Conservation (phyloP, 2,329 filamentous ascomycete species). For the Claviceps sp. region DNA sequence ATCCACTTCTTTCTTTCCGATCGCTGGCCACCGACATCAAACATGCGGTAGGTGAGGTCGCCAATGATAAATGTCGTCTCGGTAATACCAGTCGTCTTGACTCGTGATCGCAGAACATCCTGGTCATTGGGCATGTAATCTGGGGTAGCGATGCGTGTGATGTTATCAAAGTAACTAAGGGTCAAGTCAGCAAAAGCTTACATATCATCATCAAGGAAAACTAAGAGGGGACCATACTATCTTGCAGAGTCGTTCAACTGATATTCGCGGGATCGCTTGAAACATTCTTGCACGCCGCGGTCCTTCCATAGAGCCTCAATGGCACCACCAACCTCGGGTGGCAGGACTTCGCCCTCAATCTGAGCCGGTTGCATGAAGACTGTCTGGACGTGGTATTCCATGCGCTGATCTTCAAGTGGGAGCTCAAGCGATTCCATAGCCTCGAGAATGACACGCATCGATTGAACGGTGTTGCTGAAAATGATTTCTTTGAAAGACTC, state of each 20-base stretch:
- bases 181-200: constrained; percentile 18
- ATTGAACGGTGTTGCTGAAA: constrained; percentile 57
- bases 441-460: constrained; percentile 56
- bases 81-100: constrained; percentile 90
- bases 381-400: constrained; percentile 95
- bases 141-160: constrained; percentile 75
- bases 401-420: constrained; percentile 77
- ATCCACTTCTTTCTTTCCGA: constrained; percentile 98
- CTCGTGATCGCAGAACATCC: constrained; percentile 78
- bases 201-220: background rate
- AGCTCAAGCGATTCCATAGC: constrained; percentile 60
- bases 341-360: constrained; percentile 87
- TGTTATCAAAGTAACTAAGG: constrained; percentile 84
- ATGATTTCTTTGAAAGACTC: constrained; percentile 61
- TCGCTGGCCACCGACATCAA: constrained; percentile 82
- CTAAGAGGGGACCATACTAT: constrained; percentile 46
- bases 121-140: constrained; percentile 95
- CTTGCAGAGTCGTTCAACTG: constrained; percentile 91
- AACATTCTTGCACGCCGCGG: constrained; percentile 83
- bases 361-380: constrained; percentile 98
- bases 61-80: constrained; percentile 90
- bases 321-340: constrained; percentile 85
- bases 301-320: constrained; percentile 92
- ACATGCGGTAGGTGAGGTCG: constrained; percentile 91
- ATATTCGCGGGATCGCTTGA: constrained; percentile 91